These are phyloP conservation scores for Gracilaria gracilis DNA, from an alignment of 23 red algal species.

Conservation along the genomic window DNA sequence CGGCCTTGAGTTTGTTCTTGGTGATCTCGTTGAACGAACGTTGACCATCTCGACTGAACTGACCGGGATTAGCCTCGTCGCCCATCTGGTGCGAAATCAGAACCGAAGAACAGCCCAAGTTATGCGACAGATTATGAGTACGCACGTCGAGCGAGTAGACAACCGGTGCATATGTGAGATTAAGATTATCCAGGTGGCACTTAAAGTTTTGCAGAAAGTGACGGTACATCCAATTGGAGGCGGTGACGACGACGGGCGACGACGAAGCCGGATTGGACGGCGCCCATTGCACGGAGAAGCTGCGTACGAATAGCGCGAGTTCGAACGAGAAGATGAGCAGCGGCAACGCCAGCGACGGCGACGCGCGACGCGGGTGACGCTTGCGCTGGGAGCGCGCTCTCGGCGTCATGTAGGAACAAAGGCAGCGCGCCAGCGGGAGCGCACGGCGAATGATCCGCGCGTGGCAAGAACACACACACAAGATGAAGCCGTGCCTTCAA, in stretches of 20 bases:
- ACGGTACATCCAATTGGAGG: conserved; percentile 57
- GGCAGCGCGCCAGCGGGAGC: too few species aligned
- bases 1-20: too few species aligned
- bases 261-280: background rate
- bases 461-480: too few species aligned
- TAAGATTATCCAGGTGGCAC: conserved; percentile 33
- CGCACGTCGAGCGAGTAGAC: conserved; percentile 39
- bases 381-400: too few species aligned
- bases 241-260: conserved; percentile 24
- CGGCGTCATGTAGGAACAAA: too few species aligned
- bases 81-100: conserved; percentile 16
- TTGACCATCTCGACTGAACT: background rate
- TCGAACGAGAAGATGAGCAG: too few species aligned
- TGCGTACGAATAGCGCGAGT: too few species aligned
- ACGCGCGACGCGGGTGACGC: too few species aligned
- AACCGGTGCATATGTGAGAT: background rate
- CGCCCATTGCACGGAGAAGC: too few species aligned
- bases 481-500: background rate
- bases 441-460: too few species aligned
- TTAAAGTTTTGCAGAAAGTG: conserved; percentile 42
- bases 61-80: conserved; percentile 42
- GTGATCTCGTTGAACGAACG: conserved; percentile 31
- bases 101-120: conserved; percentile 34
- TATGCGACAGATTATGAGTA: conserved; percentile 21
- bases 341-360: too few species aligned